Evolutionary conservation across 305 asterid genomes (phyloP), one percentile per base, ranked within the genome.

Genomic region (Fraxinus sp.): DNA sequence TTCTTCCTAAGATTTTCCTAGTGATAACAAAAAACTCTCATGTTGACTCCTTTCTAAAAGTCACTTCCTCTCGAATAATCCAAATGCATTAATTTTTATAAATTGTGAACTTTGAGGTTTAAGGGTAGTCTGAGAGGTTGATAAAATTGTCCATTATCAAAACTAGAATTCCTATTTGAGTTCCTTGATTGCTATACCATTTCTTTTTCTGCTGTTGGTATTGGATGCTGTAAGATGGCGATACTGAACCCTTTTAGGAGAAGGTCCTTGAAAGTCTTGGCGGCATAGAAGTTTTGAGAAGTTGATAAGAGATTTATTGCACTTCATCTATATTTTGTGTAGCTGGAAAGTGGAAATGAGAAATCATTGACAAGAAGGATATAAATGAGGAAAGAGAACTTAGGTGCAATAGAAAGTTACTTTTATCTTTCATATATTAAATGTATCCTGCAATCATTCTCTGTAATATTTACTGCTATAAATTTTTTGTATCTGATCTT

Each of bases 401-500:
- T 71, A 1, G 76, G 13, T 32, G 76, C 76, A 71, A 30, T 71
- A 5, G 16, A 16, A 28, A 68, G 36, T 68, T 32, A 32, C 22
- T 16, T 30, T 32, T 30, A 14, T 71, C 76, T 71, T 14, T 71
- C 66, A 13, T 59, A 11, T 74, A 59, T 22, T 77, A 55, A 39
- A 14, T 68, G 13, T 20, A 41, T 41, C 18, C 32, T 35, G 43
- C 8, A 57, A 78, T 33, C 10, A 22, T 75, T 52, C 2, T 43
- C 32, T 52, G 7, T 81, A 37, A 68, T 18, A 72, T 83, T 59
- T 87, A 77, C 64, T 84, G 55, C 59, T 16, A 5, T 81, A 52
- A 49, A 70, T 77, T 37, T 77, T 70, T 77, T 28, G 13, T n/a
- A 79, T 55, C 26, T 77, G 72, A 68, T 32, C 57, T 28, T 78